Base-by-base conservation (phyloP, 2,329 filamentous ascomycete genomes). In the Hypoxylon sp. region DNA sequence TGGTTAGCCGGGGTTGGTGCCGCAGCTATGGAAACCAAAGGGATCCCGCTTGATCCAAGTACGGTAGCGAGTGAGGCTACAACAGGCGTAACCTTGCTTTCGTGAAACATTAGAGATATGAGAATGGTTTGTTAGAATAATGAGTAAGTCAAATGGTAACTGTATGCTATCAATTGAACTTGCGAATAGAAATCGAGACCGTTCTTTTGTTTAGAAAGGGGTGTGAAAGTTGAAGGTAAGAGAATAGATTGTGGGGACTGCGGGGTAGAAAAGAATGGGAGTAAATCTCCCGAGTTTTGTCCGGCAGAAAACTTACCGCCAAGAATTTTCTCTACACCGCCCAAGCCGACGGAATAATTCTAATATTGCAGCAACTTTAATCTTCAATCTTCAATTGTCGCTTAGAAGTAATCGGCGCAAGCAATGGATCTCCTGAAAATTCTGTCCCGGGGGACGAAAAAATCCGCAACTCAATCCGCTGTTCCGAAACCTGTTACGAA, bases 381-480 rank as follows among this genome's bases (percentile, higher is more conserved):
- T 43, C 46, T 52, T 25, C 49, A 11, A 7, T 32, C 15, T 16
- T 23, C 26, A 19, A 21, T 48, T 29, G 15, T 38, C 13, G 27
- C 27, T 25, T 8, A 15, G 5, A 12, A 19, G 6, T 17, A 17
- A 13, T 37, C 11, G 45, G 49, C 38, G 41, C 37, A 35, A 48
- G 31, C 37, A 47, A 89, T 89, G 87, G 87, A 91, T 71, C 84
- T 90, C 45, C 76, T 90, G 65, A 90, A 86, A 64, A 74, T 91
- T 21, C 75, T 91, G 51, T 89, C 88, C 25, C 80, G 88, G 40
- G 87, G 87, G 49, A 84, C 83, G 2, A 90, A 88, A 55, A 77
- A 77, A 63, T 73, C 77, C 9, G 66, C 74, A 4, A 77, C 73
- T 49, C 76, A 72, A 38, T 54, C 63, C 7, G 63, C 66, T 12